phyloP scores from a whole-genome alignment of 2,329 filamentous ascomycete genomes.

The Ramularia endophylla region DNA sequence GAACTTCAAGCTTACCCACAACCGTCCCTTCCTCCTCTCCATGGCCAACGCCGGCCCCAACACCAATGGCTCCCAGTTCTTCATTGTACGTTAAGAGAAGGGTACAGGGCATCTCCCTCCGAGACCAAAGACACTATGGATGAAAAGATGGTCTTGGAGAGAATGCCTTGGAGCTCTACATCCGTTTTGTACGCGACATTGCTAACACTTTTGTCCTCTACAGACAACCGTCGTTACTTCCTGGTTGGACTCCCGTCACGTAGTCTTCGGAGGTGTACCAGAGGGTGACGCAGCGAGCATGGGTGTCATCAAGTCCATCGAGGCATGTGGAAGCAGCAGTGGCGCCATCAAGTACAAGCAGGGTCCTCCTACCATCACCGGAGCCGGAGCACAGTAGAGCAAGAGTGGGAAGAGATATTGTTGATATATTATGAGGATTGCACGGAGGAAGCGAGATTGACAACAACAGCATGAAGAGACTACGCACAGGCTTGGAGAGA shows the following conservation, averaged over 20 bases:
- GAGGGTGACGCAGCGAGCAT: conserved; percentile 48
- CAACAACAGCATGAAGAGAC: no score
- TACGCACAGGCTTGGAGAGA: no score
- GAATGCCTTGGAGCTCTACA: no score
- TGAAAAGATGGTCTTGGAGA: no score
- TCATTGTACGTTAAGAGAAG: no score
- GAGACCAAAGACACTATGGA: no score
- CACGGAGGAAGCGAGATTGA: no score
- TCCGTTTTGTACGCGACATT: no score
- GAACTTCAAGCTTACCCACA: conserved; percentile 88
- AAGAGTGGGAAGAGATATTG: conserved; percentile 2
- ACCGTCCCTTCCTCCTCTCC: conserved; percentile 85
- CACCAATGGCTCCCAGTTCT: conserved; percentile 76
- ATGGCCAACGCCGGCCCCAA: conserved; percentile 99
- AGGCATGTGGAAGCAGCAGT: conserved; percentile 51
- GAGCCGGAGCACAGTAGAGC: conserved; percentile 37
- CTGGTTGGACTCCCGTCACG: conserved; percentile 73
- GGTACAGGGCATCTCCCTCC: no score
- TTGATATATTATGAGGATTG: conserved; percentile 13
- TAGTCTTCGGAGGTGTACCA: conserved; percentile 73
- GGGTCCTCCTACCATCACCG: conserved; percentile 47
- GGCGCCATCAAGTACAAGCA: conserved; percentile 49
- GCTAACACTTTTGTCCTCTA: no score
- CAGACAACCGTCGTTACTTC: conserved; percentile 61
- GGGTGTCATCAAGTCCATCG: conserved; percentile 53